Conservation (phyloP, 2,329 filamentous ascomycete species). For the Aspergillus sp. region DNA sequence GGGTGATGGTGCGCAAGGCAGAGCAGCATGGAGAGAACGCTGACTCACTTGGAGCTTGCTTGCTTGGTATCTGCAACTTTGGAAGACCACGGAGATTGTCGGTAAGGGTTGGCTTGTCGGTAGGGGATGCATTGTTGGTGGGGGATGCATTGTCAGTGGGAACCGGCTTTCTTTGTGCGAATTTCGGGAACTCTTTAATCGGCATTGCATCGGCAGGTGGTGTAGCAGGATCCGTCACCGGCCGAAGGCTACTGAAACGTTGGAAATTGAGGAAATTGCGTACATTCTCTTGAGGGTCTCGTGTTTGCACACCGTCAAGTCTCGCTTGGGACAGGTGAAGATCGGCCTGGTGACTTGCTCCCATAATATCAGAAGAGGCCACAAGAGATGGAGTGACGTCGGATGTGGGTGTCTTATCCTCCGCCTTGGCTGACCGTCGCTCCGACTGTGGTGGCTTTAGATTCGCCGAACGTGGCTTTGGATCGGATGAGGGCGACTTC, state of each 20-base stretch:
- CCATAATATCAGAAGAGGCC: slow-evolving; percentile 87
- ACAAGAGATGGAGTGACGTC: slow-evolving; percentile 79
- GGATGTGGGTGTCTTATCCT: slow-evolving; percentile 63
- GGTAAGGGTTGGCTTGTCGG: slow-evolving; percentile 18
- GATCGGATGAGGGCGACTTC: too few relatives aligned
- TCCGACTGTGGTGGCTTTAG: background rate
- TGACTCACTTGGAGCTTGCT: slow-evolving; percentile 28
- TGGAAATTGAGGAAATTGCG: slow-evolving; percentile 89
- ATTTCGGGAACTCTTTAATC: slow-evolving; percentile 5
- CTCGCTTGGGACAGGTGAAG: slow-evolving; percentile 70
- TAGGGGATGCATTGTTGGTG: too few relatives aligned
- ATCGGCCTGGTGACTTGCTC: slow-evolving; percentile 63
- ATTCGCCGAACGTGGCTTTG: background rate
- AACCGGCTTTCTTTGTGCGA: slow-evolving; percentile 10
- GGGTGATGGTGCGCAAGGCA: slow-evolving; percentile 31
- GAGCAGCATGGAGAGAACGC: slow-evolving; percentile 21
- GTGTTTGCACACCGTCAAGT: slow-evolving; percentile 66
- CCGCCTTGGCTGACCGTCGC: background rate
- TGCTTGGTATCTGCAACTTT: slow-evolving; percentile 55
- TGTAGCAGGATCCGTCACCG: slow-evolving; percentile 13
- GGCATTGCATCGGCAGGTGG: slow-evolving; percentile 7
- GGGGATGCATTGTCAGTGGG: too few relatives aligned
- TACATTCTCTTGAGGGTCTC: slow-evolving; percentile 90
- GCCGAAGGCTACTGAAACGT: slow-evolving; percentile 45
- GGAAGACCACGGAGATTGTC: slow-evolving; percentile 57